phyloP scores from a whole-genome alignment of 2,329 filamentous ascomycete genomes.

The Apiospora phragmitis region DNA sequence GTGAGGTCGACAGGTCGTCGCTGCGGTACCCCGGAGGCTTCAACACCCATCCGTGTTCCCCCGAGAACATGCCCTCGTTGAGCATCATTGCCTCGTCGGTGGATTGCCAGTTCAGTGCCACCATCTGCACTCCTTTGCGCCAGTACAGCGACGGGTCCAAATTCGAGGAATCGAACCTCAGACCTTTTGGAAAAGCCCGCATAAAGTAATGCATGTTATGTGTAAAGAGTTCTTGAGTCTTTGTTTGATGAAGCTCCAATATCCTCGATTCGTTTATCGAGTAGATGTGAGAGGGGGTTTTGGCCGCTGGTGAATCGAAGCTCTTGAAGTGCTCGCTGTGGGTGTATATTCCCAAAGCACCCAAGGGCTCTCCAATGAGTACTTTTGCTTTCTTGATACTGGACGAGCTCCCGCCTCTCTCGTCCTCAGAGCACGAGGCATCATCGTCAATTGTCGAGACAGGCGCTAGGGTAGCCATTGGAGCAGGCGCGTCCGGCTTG shows the following conservation, averaged over 20 bases:
- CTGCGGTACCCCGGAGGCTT: slow-evolving; percentile 77
- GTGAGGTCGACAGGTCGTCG: slow-evolving; percentile 38
- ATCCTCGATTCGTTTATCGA: slow-evolving; percentile 87
- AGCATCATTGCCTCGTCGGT: slow-evolving; percentile 94
- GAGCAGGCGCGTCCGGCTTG: slow-evolving; percentile 32
- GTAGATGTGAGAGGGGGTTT: slow-evolving; percentile 70
- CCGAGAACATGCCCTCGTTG: slow-evolving; percentile 96
- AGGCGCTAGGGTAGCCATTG: slow-evolving; percentile 33
- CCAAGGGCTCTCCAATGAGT: slow-evolving; percentile 68
- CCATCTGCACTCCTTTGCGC: slow-evolving; percentile 96
- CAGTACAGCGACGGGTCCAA: slow-evolving; percentile 90
- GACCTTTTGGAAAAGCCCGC: slow-evolving; percentile 83
- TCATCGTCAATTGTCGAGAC: slow-evolving; percentile 36
- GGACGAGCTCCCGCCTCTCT: slow-evolving; percentile 25
- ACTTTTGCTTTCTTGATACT: slow-evolving; percentile 52
- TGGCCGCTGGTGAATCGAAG: slow-evolving; percentile 65
- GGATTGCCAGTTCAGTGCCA: slow-evolving; percentile 95
- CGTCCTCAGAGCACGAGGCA: slow-evolving; percentile 46
- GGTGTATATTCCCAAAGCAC: slow-evolving; percentile 80
- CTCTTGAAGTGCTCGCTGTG: slow-evolving; percentile 78
- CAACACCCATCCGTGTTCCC: slow-evolving; percentile 78
- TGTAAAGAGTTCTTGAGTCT: slow-evolving; percentile 73
- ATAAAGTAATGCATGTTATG: slow-evolving; percentile 90
- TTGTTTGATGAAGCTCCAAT: slow-evolving; percentile 54
- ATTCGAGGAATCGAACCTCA: slow-evolving; percentile 85